A percentile compares a stretch with the other conserved stretches of the same genome.
Conservation (phyloP, 2,329 filamentous ascomycete genomes). For the Alternaria brassicae region DNA sequence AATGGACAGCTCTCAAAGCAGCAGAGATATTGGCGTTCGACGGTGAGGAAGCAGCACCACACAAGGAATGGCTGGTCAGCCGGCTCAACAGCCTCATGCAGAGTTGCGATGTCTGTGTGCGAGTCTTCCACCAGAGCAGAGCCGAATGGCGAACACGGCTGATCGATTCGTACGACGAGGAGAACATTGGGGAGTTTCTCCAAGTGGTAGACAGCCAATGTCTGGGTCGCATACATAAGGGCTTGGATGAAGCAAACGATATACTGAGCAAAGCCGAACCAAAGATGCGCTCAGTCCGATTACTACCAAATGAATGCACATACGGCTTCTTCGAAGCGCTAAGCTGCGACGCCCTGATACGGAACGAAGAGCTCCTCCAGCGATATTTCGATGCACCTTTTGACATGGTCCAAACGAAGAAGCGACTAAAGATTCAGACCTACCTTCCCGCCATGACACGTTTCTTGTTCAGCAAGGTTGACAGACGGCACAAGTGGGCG, state of each 20-base stretch:
- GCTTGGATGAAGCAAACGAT: conserved; percentile 52
- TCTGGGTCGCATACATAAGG: conserved; percentile 52
- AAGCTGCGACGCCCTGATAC: conserved; percentile 81
- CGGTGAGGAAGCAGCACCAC: conserved; percentile 54
- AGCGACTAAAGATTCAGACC: conserved; percentile 75
- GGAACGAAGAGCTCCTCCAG: conserved; percentile 60
- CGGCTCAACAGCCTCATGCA: conserved; percentile 53
- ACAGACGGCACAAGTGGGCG: conserved; percentile 71
- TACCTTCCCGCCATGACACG: conserved; percentile 82
- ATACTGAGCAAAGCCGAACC: conserved; percentile 56
- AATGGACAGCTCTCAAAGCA: conserved; percentile 52
- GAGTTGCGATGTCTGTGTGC: conserved; percentile 59
- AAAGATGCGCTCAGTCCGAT: conserved; percentile 58
- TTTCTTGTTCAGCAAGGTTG: conserved; percentile 81
- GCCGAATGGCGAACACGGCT: conserved; percentile 51
- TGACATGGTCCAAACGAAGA: conserved; percentile 77
- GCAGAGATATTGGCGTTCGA: conserved; percentile 58
- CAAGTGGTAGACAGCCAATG: conserved; percentile 56
- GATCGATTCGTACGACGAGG: conserved; percentile 53
- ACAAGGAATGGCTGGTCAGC: conserved; percentile 51
- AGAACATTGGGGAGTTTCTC: conserved; percentile 55
- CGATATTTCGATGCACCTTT: conserved; percentile 83
- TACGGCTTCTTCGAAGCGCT: conserved; percentile 87
- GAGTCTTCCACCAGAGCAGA: conserved; percentile 56
- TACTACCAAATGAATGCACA: conserved; percentile 67